Evolutionary conservation across 768 basidiomycete genomes (phyloP), one percentile per base, ranked within the genome.

Genomic region (Rhodotorula kratochvilovae): DNA sequence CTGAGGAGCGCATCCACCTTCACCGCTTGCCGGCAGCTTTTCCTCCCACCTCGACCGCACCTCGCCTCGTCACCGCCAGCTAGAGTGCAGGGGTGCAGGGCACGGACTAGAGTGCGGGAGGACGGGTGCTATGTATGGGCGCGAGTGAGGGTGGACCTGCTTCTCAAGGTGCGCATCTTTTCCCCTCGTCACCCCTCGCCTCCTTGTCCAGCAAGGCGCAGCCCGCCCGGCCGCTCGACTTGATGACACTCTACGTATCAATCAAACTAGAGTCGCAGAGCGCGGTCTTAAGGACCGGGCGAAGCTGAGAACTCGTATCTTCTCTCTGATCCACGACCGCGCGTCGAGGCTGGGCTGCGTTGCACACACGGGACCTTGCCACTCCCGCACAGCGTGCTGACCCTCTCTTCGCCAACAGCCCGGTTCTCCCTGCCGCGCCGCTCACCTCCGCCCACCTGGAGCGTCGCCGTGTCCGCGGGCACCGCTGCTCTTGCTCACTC

Each of bases 161-260:
- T 16, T 12, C 51, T 12, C 13, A 1, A 12, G 51, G 54, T 55
- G 54, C 54, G 54, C 54, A 21, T 5, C 31, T 21, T 48, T 36
- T 60, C 29, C n/a, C 8, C 29, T 27, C 11, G 11, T 31, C 42
- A 2, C 51, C 36, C 19, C 54, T 36, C 54, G 42, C 48, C 36
- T 55, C 45, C 55, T 56, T n/a, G 45, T 21, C 25, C 15, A 17
- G 35, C 39, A 35, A 29, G 13, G 12, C 33, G 21, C 27, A 17
- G 31, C 48, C 31, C 3, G 25, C 33, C 45, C 55, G 27, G 58
- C 54, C 21, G 13, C 33, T 29, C 11, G 31, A 23, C 25, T 5
- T 57, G 56, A 57, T 57, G 56, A 57, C 61, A 61, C 63, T 56
- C 36, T 61, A 70, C 58, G 64, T 64, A 64, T 70, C 64, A 63